These are phyloP conservation scores for Claviceps africana DNA, from an alignment of 2,329 filamentous ascomycete species.

Conservation along the genomic window DNA sequence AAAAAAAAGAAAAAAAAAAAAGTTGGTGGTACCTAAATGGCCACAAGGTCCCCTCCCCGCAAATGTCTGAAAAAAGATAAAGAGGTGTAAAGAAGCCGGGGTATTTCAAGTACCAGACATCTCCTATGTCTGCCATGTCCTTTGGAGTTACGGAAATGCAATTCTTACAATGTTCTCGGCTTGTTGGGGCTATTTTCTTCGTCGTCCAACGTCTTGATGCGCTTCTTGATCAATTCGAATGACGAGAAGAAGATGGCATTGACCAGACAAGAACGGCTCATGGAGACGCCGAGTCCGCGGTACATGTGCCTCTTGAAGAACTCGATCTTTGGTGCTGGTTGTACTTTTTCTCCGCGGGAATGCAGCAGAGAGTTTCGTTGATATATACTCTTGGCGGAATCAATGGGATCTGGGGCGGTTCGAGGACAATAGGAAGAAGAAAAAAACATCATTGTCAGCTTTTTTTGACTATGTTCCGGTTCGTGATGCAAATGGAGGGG, in stretches of 20 bases:
- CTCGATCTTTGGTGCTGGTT: slow-evolving; percentile 56
- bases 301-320: slow-evolving; percentile 72
- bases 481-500: not conserved
- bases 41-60: not conserved
- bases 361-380: slow-evolving; percentile 67
- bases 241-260: slow-evolving; percentile 85
- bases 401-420: slow-evolving; percentile 44
- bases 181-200: slow-evolving; percentile 7
- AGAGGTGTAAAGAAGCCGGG: not conserved
- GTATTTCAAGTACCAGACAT: not conserved
- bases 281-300: slow-evolving; percentile 68
- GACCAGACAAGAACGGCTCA: slow-evolving; percentile 67
- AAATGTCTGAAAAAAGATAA: not conserved
- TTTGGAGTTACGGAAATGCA: not conserved
- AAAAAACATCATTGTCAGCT: not conserved
- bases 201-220: slow-evolving; percentile 37
- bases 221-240: slow-evolving; percentile 71
- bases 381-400: slow-evolving; percentile 75
- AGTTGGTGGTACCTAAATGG: not conserved
- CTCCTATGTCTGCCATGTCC: not conserved
- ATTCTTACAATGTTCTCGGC: slow-evolving; percentile 6
- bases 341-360: slow-evolving; percentile 48
- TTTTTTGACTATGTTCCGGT: not conserved
- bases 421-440: not conserved
- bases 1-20: not conserved